Conservation (phyloP, 1,284 basidiomycete species). For the Clitocybe nebularis region DNA sequence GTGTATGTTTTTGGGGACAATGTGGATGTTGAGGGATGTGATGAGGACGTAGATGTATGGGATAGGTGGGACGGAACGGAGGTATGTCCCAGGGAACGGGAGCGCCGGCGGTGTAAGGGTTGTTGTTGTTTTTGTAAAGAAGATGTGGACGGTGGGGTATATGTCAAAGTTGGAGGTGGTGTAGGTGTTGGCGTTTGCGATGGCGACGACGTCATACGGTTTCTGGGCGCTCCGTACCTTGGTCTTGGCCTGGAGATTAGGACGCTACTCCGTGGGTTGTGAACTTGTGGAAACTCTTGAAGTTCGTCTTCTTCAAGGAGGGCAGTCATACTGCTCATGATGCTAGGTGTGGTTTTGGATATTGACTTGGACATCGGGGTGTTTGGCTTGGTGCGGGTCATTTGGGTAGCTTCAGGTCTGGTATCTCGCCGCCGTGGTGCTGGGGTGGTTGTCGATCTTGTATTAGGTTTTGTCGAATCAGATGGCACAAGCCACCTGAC, state of each 20-base stretch:
- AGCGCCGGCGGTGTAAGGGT: constrained; percentile 23
- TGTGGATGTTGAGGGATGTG: constrained; percentile 4
- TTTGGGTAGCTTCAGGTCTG: constrained; percentile 8
- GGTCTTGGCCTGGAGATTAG: constrained; percentile 21
- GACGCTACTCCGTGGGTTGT: constrained; percentile 22
- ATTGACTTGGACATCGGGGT: constrained; percentile 17
- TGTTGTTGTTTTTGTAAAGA: constrained; percentile 5
- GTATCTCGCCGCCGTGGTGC: constrained; percentile 13
- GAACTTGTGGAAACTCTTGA: constrained; percentile 16
- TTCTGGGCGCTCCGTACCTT: constrained; percentile 8
- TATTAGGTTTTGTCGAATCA: constrained; percentile 30
- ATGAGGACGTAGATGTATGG: constrained; percentile 10
- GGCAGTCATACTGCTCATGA: constrained; percentile 53
- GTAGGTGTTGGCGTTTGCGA: no score
- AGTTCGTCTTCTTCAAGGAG: constrained; percentile 56
- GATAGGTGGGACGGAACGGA: constrained; percentile 11
- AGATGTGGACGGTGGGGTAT: constrained; percentile 4
- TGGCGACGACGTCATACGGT: constrained; percentile 14
- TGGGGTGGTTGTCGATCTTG: constrained; percentile 22
- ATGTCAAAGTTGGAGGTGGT: background rate
- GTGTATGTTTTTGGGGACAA: constrained; percentile 8
- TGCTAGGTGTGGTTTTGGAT: constrained; percentile 31
- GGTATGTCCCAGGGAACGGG: constrained; percentile 24
- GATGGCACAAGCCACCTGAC: constrained; percentile 53
- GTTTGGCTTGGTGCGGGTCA: constrained; percentile 17